A percentile compares a stretch with the other conserved stretches of the same genome.
Conservation (phyloP, 2,329 filamentous ascomycete genomes). For the Beauveria sp. region DNA sequence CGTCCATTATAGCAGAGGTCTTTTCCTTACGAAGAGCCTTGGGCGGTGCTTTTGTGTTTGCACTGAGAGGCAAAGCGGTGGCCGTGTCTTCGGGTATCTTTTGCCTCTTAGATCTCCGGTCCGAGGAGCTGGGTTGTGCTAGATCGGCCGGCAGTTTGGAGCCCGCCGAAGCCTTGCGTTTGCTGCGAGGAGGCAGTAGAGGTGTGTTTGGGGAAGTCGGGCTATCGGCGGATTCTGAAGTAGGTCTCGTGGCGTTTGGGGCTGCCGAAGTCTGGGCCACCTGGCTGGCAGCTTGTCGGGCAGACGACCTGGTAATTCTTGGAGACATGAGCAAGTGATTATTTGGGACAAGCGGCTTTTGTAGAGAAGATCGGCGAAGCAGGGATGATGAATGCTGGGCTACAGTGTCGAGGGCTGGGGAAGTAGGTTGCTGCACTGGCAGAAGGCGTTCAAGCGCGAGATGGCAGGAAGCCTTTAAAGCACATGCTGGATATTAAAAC, state of each 20-base stretch:
- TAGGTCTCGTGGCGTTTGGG: constrained; percentile 32
- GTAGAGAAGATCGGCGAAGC: constrained; percentile 1
- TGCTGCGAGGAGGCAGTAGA: constrained; percentile 58
- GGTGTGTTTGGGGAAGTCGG: constrained; percentile 32
- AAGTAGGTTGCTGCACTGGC: background rate
- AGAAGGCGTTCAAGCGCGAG: constrained; percentile 12
- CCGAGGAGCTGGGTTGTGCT: constrained; percentile 27
- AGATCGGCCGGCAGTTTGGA: constrained; percentile 37
- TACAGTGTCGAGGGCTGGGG: background rate
- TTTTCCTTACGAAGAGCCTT: constrained; percentile 54
- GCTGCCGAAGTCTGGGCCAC: constrained; percentile 39
- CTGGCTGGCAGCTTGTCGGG: constrained; percentile 73
- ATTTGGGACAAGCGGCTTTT: constrained; percentile 12
- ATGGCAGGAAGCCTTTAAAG: background rate
- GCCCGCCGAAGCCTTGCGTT: constrained; percentile 63
- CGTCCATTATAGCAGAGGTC: constrained; percentile 61
- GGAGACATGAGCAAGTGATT: constrained; percentile 72
- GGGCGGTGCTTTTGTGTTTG: constrained; percentile 24
- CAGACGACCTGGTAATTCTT: constrained; percentile 93
- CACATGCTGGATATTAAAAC: background rate
- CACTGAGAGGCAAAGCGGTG: constrained; percentile 26
- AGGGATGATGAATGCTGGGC: background rate
- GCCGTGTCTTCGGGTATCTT: constrained; percentile 46
- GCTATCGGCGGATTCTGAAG: constrained; percentile 27
- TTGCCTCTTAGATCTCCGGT: constrained; percentile 63